Conservation (phyloP, 257 asterid genomes). For the Lycium barbarum region DNA sequence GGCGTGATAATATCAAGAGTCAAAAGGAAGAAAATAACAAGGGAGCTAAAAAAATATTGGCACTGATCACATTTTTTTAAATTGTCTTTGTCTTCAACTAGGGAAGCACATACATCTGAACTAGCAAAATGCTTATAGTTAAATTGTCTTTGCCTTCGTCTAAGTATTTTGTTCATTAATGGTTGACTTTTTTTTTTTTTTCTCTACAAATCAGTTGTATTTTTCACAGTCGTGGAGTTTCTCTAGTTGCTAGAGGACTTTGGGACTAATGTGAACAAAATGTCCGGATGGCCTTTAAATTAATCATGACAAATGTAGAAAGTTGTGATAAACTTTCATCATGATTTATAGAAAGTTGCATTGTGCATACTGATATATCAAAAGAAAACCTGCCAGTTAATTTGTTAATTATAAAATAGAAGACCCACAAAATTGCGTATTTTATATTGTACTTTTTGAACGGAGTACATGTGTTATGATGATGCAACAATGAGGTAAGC, state of each 20-base stretch:
- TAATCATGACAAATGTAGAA: conserved; percentile 32
- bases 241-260: background rate
- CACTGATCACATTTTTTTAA: too few relatives aligned
- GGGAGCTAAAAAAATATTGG: too few relatives aligned
- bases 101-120: too few relatives aligned
- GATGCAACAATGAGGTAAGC: conserved; percentile 31
- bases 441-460: background rate
- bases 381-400: background rate
- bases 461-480: background rate
- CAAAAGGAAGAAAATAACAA: too few relatives aligned
- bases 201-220: background rate
- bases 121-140: too few relatives aligned
- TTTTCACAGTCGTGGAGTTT: background rate
- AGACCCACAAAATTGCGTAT: background rate
- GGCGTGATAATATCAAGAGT: too few relatives aligned
- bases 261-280: background rate
- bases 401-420: background rate
- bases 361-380: conserved; percentile 2
- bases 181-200: background rate
- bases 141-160: background rate
- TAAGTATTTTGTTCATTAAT: background rate
- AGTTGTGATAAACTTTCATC: conserved; percentile 22
- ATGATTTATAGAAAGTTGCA: conserved; percentile 22
- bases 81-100: too few relatives aligned
- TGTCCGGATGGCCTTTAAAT: background rate